Conservation (phyloP, 1,139 yeast genomes). For the Suhomyces chickasaworum region DNA sequence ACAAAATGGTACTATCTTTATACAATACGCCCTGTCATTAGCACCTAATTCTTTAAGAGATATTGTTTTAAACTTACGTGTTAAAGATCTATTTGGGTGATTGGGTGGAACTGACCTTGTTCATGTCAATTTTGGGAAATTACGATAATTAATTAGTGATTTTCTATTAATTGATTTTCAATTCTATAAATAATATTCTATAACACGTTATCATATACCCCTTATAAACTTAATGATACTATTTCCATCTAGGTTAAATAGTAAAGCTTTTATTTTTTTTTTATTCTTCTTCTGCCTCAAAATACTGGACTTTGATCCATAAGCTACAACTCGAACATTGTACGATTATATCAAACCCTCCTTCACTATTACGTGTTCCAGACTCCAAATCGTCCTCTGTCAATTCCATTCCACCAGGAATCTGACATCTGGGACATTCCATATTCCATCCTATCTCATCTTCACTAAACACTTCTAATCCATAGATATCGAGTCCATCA, state of each 20-base stretch:
- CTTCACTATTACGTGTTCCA: slow-evolving; percentile 53
- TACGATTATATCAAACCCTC: slow-evolving; percentile 66
- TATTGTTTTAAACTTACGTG: no score
- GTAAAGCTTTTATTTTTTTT: not conserved
- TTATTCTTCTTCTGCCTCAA: slow-evolving; percentile 23
- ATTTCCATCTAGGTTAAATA: slow-evolving; percentile 2
- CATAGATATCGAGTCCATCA: slow-evolving; percentile 66
- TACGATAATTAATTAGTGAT: no score
- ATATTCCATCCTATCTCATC: slow-evolving; percentile 39
- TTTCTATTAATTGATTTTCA: no score
- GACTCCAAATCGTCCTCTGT: slow-evolving; percentile 61
- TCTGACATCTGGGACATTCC: slow-evolving; percentile 76
- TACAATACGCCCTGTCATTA: no score
- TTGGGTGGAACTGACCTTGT: no score
- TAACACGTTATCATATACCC: not conserved
- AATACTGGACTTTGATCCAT: slow-evolving; percentile 77
- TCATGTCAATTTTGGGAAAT: no score
- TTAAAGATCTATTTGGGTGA: no score
- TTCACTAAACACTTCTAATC: slow-evolving; percentile 58
- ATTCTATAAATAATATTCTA: not conserved
- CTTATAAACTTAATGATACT: not conserved
- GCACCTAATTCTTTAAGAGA: no score
- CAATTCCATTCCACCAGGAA: slow-evolving; percentile 54
- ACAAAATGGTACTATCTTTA: no score
- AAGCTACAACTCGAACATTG: slow-evolving; percentile 83